A percentile compares a stretch with the other conserved stretches of the same genome.
These are phyloP conservation scores for Aspergillus oerlinghausenensis DNA, from an alignment of 2,329 filamentous ascomycete species.

Conservation along the genomic window DNA sequence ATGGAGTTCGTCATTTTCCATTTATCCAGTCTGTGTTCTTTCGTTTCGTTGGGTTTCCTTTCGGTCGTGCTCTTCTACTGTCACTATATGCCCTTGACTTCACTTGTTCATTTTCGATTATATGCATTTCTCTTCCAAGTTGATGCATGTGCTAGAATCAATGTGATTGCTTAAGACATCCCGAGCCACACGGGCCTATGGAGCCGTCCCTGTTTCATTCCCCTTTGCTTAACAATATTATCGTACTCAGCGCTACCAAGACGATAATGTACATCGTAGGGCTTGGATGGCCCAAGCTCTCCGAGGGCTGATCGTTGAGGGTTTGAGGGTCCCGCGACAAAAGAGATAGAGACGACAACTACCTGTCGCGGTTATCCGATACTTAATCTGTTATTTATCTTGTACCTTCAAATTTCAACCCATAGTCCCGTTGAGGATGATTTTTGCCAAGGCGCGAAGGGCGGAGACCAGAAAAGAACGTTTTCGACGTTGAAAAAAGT, in stretches of 20 bases:
- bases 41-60: not conserved
- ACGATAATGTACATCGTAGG: not conserved
- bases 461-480: not conserved
- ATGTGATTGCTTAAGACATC: not conserved
- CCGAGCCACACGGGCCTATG: not conserved
- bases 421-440: not conserved
- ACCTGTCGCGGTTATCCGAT: not conserved
- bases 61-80: not conserved
- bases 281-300: not conserved
- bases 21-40: not conserved
- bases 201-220: not conserved
- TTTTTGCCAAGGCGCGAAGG: not conserved
- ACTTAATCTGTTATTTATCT: not conserved
- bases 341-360: not conserved
- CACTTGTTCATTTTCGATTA: not conserved
- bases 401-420: not conserved
- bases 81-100: not conserved
- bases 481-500: not conserved
- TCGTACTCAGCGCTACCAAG: not conserved
- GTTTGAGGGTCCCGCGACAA: not conserved
- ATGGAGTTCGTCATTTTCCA: not conserved
- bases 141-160: not conserved
- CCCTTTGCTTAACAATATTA: not conserved
- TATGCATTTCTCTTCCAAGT: not conserved
- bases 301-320: not conserved